phyloP scores from a whole-genome alignment of 2,329 filamentous ascomycete species.

The Arthrobotrys entomopaga region DNA sequence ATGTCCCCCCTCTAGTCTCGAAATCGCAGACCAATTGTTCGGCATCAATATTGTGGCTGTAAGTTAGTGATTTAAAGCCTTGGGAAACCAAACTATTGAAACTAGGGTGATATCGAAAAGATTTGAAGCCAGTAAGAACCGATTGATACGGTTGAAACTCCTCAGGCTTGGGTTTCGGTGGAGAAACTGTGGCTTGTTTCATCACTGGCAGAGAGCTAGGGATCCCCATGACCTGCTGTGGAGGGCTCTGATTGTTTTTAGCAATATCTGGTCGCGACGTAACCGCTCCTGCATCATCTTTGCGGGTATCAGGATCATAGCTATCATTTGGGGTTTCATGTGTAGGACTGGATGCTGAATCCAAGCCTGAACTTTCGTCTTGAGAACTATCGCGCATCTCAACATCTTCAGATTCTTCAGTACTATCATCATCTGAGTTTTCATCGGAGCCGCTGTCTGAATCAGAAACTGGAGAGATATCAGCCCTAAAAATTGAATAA shows the following conservation, averaged over 20 bases:
- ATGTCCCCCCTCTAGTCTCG: conserved; percentile 76
- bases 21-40: conserved; percentile 78
- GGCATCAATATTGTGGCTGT: conserved; percentile 87
- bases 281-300: conserved; percentile 43
- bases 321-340: conserved; percentile 26
- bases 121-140: conserved; percentile 81
- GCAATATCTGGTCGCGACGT: conserved; percentile 54
- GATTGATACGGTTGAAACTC: conserved; percentile 77
- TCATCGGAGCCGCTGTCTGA: conserved; percentile 20
- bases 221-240: conserved; percentile 55
- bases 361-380: not conserved
- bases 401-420: conserved; percentile 35
- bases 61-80: conserved; percentile 89
- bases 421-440: conserved; percentile 23
- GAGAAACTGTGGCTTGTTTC: conserved; percentile 46
- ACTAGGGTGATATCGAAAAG: conserved; percentile 87
- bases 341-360: conserved; percentile 31
- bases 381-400: conserved; percentile 29
- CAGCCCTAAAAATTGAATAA: conserved; percentile 10
- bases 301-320: conserved; percentile 37
- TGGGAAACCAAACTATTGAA: conserved; percentile 76
- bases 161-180: conserved; percentile 58
- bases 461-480: conserved; percentile 13
- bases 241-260: conserved; percentile 59
- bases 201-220: not conserved